Evolutionary conservation across 106 monocot genomes (phyloP).

Genomic region (Ottelia alismoides): DNA sequence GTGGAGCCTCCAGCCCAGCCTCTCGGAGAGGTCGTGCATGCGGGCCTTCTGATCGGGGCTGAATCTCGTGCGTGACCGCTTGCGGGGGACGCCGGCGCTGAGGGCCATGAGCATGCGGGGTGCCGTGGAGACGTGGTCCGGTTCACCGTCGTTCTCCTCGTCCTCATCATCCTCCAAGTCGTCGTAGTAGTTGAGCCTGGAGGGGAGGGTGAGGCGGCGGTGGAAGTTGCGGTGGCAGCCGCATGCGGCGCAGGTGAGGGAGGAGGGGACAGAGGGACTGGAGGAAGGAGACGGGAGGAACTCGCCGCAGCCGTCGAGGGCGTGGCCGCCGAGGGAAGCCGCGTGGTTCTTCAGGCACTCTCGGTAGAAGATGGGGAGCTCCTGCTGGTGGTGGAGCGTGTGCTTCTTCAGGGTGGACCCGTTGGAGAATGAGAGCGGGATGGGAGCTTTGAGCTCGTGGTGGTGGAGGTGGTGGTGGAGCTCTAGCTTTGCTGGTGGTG

Average conservation of each 20-base stretch:
- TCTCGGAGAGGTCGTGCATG: slow-evolving; percentile 69
- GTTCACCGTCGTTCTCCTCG: neutral
- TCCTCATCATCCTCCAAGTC: neutral
- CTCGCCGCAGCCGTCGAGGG: slow-evolving; percentile 9
- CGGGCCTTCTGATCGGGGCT: slow-evolving; percentile 60
- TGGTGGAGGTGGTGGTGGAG: neutral
- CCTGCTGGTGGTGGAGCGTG: neutral
- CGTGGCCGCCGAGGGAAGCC: slow-evolving; percentile 1
- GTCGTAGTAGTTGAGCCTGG: neutral
- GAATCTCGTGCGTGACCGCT: slow-evolving; percentile 66
- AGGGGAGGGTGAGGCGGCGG: slow-evolving; percentile 15
- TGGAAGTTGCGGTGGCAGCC: slow-evolving; percentile 2
- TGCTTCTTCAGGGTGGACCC: slow-evolving; percentile 24
- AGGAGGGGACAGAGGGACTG: no score
- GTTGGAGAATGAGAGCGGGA: slow-evolving; percentile 26
- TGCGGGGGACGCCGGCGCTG: slow-evolving; percentile 30
- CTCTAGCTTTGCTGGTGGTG: neutral
- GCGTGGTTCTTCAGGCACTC: slow-evolving; percentile 14
- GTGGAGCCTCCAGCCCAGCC: slow-evolving; percentile 66
- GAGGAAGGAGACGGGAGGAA: slow-evolving; percentile 6
- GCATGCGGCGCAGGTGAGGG: neutral
- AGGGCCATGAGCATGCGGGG: slow-evolving; percentile 67
- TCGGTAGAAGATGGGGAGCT: neutral
- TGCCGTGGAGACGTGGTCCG: slow-evolving; percentile 10
- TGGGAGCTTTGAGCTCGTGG: slow-evolving; percentile 1